Conservation (phyloP, 1,139 yeast genomes). For the Eremothecium coryli region DNA sequence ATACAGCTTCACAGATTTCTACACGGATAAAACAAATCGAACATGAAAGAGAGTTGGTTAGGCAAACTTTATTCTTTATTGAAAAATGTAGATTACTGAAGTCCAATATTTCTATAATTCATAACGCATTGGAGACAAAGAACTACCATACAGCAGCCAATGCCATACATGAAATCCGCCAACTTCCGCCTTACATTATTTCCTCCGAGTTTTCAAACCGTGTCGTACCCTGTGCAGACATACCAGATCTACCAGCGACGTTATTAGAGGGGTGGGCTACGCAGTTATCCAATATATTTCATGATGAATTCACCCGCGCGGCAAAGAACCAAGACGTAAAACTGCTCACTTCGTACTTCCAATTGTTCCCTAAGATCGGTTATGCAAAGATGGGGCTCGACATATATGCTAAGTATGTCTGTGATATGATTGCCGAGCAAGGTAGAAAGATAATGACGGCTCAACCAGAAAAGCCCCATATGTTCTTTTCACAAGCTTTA, state of each 20-base stretch:
- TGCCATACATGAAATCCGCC: slow-evolving; percentile 63
- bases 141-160: slow-evolving; percentile 54
- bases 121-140: slow-evolving; percentile 31
- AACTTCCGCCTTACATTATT: slow-evolving; percentile 46
- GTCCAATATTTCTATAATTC: slow-evolving; percentile 22
- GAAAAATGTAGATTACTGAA: slow-evolving; percentile 50
- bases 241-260: slow-evolving; percentile 70
- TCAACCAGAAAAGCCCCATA: slow-evolving; percentile 30
- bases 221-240: slow-evolving; percentile 82
- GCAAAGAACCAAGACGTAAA: slow-evolving; percentile 56
- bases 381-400: slow-evolving; percentile 63
- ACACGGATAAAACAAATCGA: slow-evolving; percentile 62
- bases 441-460: slow-evolving; percentile 40
- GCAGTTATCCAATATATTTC: slow-evolving; percentile 49
- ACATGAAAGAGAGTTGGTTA: slow-evolving; percentile 60
- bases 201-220: slow-evolving; percentile 67
- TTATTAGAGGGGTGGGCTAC: slow-evolving; percentile 51
- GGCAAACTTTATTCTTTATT: slow-evolving; percentile 55
- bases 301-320: slow-evolving; percentile 58
- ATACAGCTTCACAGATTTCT: slow-evolving; percentile 58
- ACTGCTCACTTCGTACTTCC: slow-evolving; percentile 55
- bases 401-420: slow-evolving; percentile 76
- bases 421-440: slow-evolving; percentile 74
- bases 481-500: slow-evolving; percentile 57
- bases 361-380: slow-evolving; percentile 78